These are phyloP conservation scores for Cucurbita ficifolia DNA, from an alignment of 306 rosid species.

Conservation along the genomic window DNA sequence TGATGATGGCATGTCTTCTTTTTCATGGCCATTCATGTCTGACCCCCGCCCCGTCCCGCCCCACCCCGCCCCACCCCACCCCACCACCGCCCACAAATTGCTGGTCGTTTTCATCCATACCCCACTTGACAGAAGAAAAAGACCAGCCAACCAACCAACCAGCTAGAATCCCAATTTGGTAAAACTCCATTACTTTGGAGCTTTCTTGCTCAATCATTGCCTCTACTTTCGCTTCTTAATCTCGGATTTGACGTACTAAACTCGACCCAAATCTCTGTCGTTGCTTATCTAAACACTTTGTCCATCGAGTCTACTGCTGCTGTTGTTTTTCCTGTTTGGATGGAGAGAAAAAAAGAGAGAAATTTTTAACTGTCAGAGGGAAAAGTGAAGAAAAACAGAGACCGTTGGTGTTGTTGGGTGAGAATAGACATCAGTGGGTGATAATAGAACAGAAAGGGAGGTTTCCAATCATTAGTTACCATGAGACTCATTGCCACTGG, in stretches of 20 bases:
- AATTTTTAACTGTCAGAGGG: neutral
- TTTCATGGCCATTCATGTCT: conserved; percentile 1
- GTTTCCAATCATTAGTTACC: neutral
- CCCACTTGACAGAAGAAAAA: neutral
- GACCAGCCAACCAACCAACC: conserved; percentile 2
- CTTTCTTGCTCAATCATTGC: conserved; percentile 1
- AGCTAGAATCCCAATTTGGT: neutral
- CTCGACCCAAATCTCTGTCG: neutral
- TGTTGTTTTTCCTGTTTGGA: neutral
- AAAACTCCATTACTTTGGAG: neutral
- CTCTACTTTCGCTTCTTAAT: neutral
- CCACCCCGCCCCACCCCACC: neutral
- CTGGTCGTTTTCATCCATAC: neutral
- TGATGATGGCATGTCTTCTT: neutral
- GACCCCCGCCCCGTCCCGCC: no score
- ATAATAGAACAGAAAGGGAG: neutral
- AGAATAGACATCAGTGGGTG: neutral
- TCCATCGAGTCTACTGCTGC: neutral
- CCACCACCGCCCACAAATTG: neutral
- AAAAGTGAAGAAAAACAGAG: neutral
- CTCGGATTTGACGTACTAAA: conserved; percentile 1
- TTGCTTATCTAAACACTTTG: neutral
- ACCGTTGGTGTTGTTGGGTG: neutral
- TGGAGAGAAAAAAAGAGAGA: neutral
- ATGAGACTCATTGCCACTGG: neutral